A percentile compares a stretch with the other conserved stretches of the same genome.
Conservation (phyloP, 2,329 filamentous ascomycete species). For the Cladophialophora immunda region DNA sequence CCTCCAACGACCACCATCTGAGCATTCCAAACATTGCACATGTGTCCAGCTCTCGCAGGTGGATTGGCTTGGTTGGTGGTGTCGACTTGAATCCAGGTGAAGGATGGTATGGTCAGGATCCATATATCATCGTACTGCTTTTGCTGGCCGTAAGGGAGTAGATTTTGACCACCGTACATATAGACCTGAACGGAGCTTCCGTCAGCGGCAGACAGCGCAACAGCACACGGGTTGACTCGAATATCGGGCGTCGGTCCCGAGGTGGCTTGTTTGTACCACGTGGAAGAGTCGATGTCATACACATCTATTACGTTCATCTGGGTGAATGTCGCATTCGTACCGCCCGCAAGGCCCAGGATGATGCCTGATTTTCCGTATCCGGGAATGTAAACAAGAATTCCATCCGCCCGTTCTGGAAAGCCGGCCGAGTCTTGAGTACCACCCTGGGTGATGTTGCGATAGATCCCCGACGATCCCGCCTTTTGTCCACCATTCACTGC, state of each 20-base stretch:
- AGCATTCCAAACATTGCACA: conserved; percentile 79
- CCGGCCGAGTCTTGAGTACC: conserved; percentile 71
- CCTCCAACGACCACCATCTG: conserved; percentile 84
- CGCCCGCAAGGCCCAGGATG: conserved; percentile 79
- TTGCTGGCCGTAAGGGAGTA: conserved; percentile 68
- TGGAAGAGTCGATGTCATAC: conserved; percentile 75
- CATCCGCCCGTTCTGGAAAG: conserved; percentile 78
- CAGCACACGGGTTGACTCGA: conserved; percentile 73
- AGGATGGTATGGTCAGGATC: conserved; percentile 81
- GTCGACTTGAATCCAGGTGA: conserved; percentile 78
- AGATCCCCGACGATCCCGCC: conserved; percentile 70
- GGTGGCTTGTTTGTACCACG: conserved; percentile 79
- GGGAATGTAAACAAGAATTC: conserved; percentile 76
- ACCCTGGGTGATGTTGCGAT: conserved; percentile 77
- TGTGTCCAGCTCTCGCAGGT: conserved; percentile 74
- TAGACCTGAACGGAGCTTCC: conserved; percentile 80
- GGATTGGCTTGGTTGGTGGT: conserved; percentile 57
- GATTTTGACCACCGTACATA: conserved; percentile 79
- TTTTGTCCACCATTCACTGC: conserved; percentile 64
- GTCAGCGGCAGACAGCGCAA: conserved; percentile 75
- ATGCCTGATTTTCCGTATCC: conserved; percentile 79
- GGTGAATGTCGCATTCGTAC: conserved; percentile 71
- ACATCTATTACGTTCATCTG: conserved; percentile 78
- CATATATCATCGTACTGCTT: conserved; percentile 76
- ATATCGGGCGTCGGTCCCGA: conserved; percentile 66